These are phyloP conservation scores for Colletotrichum gigasporum DNA, from an alignment of 2,329 filamentous ascomycete genomes.

Conservation along the genomic window DNA sequence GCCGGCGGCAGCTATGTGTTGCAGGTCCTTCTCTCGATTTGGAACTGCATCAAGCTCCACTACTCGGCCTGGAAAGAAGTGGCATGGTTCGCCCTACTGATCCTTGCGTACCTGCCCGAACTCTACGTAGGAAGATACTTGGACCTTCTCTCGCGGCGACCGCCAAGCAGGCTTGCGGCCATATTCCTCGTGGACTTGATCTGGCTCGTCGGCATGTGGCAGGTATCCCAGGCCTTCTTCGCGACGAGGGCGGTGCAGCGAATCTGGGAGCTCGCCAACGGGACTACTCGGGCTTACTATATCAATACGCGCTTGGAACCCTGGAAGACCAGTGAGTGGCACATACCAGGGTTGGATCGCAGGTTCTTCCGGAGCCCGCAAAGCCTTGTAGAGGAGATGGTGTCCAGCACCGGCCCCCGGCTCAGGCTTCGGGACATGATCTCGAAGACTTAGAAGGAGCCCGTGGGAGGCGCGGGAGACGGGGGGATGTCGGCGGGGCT, in stretches of 20 bases:
- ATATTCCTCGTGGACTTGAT: not conserved
- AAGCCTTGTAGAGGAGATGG: not conserved
- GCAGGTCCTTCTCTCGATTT: not conserved
- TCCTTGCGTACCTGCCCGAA: not conserved
- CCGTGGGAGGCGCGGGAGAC: constrained; percentile 17
- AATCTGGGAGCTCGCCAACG: constrained; percentile 18
- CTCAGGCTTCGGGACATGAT: too few species aligned
- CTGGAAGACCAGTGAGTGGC: not conserved
- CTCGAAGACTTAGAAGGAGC: too few species aligned
- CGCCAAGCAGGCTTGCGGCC: constrained; percentile 1
- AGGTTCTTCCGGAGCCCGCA: not conserved
- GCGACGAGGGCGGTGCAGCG: not conserved
- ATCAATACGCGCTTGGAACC: constrained; percentile 6
- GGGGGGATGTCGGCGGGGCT: not conserved
- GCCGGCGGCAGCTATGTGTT: not conserved
- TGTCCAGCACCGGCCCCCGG: too few species aligned
- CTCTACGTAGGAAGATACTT: not conserved
- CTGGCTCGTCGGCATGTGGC: not conserved
- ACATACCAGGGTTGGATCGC: not conserved
- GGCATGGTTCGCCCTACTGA: not conserved
- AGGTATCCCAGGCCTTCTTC: not conserved
- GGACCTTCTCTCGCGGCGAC: too few species aligned
- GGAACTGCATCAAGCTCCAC: not conserved
- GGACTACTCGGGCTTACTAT: constrained; percentile 15
- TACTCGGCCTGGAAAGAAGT: not conserved